phyloP scores from a whole-genome alignment of 352 stramenopile species.

The Pelagophyceae sp. region DNA sequence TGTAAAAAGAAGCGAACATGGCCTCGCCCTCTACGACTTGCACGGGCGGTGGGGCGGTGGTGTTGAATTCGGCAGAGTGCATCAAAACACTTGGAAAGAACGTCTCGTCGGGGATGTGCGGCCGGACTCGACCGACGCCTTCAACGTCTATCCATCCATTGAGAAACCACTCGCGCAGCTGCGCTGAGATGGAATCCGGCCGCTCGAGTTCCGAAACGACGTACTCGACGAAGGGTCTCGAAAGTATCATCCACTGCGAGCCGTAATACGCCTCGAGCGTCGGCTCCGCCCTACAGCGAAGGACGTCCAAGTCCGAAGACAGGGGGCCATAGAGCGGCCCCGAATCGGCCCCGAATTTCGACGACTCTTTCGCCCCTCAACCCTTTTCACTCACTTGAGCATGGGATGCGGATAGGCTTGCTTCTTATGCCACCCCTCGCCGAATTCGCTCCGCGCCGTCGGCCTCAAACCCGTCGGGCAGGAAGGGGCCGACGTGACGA shows the following conservation, averaged over 20 bases:
- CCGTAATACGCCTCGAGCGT: slow-evolving; percentile 46
- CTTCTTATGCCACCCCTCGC: slow-evolving; percentile 49
- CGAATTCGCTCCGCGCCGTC: slow-evolving; percentile 2
- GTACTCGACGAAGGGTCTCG: slow-evolving; percentile 46
- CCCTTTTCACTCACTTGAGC: not conserved
- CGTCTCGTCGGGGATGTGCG: slow-evolving; percentile 56
- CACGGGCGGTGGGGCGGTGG: slow-evolving; percentile 39
- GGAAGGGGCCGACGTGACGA: slow-evolving; percentile 49
- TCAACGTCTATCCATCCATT: slow-evolving; percentile 32
- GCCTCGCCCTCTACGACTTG: not conserved
- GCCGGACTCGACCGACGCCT: not conserved
- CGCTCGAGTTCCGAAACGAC: slow-evolving; percentile 38
- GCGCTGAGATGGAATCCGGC: slow-evolving; percentile 13
- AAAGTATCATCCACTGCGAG: slow-evolving; percentile 56
- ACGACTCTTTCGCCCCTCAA: too few relatives aligned
- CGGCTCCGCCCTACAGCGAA: not conserved
- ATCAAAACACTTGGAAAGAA: slow-evolving; percentile 57
- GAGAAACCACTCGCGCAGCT: slow-evolving; percentile 41
- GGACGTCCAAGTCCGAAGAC: too few relatives aligned
- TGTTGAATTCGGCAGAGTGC: slow-evolving; percentile 39
- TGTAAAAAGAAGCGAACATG: slow-evolving; percentile 8
- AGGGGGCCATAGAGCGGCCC: too few relatives aligned
- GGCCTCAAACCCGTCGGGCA: slow-evolving; percentile 4
- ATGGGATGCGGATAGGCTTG: slow-evolving; percentile 44
- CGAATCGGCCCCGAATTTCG: too few relatives aligned